Evolutionary conservation across 2,329 filamentous ascomycete species (phyloP), one percentile per base, ranked within the genome.

Genomic region (Fusarium tanahbumbuense): DNA sequence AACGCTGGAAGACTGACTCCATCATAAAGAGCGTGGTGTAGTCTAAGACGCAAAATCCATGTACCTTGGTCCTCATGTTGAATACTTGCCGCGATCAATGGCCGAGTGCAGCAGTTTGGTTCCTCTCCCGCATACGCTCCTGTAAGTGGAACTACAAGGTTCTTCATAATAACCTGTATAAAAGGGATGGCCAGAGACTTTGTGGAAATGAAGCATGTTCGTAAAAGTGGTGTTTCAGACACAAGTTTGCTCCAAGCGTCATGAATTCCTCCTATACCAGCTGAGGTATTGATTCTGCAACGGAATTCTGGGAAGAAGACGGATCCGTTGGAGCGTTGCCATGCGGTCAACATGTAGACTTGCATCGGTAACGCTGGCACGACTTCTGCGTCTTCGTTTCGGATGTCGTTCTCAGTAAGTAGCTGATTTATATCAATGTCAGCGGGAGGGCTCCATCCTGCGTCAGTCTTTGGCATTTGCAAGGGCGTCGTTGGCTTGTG

Each of bases 11-110:
- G 82, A 73, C 92, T 96, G 64, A 97, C 85, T 8, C 91, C 94
- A 77, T 98, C 95, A 76, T 98, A 98, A 0, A 98, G 83, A 0
- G 92, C 92, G 77, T 98, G 94, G 68, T 97, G 94, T 7, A 98
- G 90, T 27, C 83, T 83, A 8, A 93, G 82, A 4, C 86, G 80
- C 6, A 89, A 57, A 0, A 67, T 42, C 72, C 78, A 80, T 5
- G 69, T 63, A 0, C 71, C 67, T 0, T 67, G 41, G 0, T 67
- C 58, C 6, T 69, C 56, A 2, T 69, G 60, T 25, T 30, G 28
- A 12, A 65, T 45, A 5, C 56, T 55, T 12, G 53, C 68, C 5
- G 68, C 48, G 8, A 74, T 52, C 15, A 76, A 30, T 10, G 71
- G 71, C 9, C 64, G 44, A n/a, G 56, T n/a, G 13, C 18, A 8